Evolutionary conservation across 2,329 filamentous ascomycete species (phyloP), one percentile per base, ranked within the genome.

Genomic region (Aspergillus fructus): DNA sequence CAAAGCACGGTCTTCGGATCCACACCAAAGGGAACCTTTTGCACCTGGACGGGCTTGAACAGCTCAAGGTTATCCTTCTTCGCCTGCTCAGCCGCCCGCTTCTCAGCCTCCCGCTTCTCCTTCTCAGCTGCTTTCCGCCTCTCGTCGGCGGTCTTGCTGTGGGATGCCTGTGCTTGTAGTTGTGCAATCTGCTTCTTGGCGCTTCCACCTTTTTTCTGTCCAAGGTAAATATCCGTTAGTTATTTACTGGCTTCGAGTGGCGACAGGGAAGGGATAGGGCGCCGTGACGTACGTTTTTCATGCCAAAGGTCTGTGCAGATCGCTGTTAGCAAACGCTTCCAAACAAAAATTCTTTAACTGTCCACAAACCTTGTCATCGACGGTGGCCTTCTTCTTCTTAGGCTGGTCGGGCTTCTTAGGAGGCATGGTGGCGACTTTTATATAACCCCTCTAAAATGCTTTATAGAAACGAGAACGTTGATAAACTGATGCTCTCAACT

Each of bases 1-100:
- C 94, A 99, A 24, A 99, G 79, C 7, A 99, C 90, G 0, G 93
- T 99, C 83, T 99, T 99, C 15, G 94, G 94, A 69, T 99, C 94
- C 55, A 97, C 94, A 52, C 94, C 94, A 66, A 99, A 97, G 1
- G 94, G 92, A 4, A 97, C 91, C 76, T 97, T 99, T 73, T 99
- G 94, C n/a, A 91, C 83, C 77, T 97, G 93, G 3, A 94, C 89
- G 2, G 94, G 93, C 76, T 91, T 93, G 79, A 97, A 89, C 17
- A 99, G 81, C 59, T 90, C 86, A 4, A 89, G 89, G 1, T 86
- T 83, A 73, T 99, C 94, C 64, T 81, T 85, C 76, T 88, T 89
- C 34, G 93, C 93, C 2, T 88, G 83, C 72, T 97, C 94, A 3
- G 92, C 88, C 1, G 94, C 94, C 72, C 84, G 87, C 85, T 97